Evolutionary conservation across 2,329 filamentous ascomycete species (phyloP).

Genomic region (Keithomyces neogunnii): DNA sequence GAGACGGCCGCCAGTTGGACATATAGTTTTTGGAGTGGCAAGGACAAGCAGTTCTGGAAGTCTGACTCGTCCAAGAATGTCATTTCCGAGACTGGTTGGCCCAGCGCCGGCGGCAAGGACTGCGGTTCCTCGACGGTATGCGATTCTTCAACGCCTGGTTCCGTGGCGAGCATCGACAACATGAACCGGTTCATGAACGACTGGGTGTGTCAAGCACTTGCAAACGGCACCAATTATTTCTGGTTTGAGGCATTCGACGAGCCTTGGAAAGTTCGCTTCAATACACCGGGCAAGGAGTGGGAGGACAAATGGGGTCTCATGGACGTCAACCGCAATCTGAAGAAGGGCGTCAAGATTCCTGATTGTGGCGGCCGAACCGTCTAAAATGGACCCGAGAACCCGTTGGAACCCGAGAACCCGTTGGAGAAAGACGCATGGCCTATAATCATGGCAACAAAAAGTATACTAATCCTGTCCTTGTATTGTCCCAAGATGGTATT

Average conservation of each 20-base stretch:
- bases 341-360: constrained; percentile 75
- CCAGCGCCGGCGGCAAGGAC: constrained; percentile 68
- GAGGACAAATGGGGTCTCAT: constrained; percentile 95
- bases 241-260: constrained; percentile 98
- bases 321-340: constrained; percentile 76
- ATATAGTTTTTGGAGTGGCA: constrained; percentile 65
- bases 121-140: constrained; percentile 56
- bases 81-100: constrained; percentile 91
- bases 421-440: no score
- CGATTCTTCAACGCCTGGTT: constrained; percentile 38
- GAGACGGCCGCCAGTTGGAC: constrained; percentile 71
- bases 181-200: constrained; percentile 80
- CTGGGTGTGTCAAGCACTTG: constrained; percentile 75
- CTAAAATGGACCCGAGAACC: background rate
- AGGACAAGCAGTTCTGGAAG: constrained; percentile 60
- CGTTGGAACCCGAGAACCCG: background rate
- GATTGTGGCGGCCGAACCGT: constrained; percentile 73
- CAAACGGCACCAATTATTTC: constrained; percentile 85
- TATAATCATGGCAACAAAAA: no score
- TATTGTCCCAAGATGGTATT: no score
- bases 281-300: constrained; percentile 64
- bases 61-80: constrained; percentile 58
- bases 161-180: constrained; percentile 69
- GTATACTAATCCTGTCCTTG: no score
- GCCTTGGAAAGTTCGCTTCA: constrained; percentile 80